These are phyloP conservation scores for Marasmius tenuissimus DNA, from an alignment of 1,284 basidiomycete genomes.

Conservation along the genomic window DNA sequence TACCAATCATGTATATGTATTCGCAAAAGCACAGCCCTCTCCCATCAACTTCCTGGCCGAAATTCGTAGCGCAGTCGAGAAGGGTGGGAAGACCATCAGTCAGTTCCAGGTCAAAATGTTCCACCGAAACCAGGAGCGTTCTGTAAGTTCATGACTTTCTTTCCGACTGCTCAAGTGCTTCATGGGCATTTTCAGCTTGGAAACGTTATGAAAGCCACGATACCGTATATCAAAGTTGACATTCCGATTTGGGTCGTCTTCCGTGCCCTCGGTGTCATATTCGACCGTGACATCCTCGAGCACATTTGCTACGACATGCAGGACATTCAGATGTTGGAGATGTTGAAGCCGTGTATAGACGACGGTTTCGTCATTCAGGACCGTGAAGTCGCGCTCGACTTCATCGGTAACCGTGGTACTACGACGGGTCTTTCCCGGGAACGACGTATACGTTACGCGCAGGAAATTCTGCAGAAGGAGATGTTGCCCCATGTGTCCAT, in stretches of 20 bases:
- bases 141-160: conserved; percentile 48
- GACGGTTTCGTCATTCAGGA: conserved; percentile 99
- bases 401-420: conserved; percentile 97
- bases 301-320: conserved; percentile 99
- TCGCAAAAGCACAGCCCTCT: conserved; percentile 96
- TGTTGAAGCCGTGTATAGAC: conserved; percentile 98
- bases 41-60: conserved; percentile 96
- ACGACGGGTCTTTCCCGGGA: conserved; percentile 91
- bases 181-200: conserved; percentile 55
- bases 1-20: conserved; percentile 99
- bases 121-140: conserved; percentile 84
- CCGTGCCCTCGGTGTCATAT: conserved; percentile 95
- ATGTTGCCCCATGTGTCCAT: conserved; percentile 98
- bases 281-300: conserved; percentile 96
- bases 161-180: conserved; percentile 6
- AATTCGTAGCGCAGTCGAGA: conserved; percentile 97
- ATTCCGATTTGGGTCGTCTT: conserved; percentile 99
- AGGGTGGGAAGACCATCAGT: conserved; percentile 97
- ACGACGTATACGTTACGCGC: conserved; percentile 93
- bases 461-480: conserved; percentile 98
- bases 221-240: conserved; percentile 98
- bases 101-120: conserved; percentile 99
- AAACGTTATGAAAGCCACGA: conserved; percentile 95
- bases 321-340: conserved; percentile 95
- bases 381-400: conserved; percentile 94